phyloP scores from a whole-genome alignment of 768 basidiomycete species.

The Hygrophoropsis aurantiaca region DNA sequence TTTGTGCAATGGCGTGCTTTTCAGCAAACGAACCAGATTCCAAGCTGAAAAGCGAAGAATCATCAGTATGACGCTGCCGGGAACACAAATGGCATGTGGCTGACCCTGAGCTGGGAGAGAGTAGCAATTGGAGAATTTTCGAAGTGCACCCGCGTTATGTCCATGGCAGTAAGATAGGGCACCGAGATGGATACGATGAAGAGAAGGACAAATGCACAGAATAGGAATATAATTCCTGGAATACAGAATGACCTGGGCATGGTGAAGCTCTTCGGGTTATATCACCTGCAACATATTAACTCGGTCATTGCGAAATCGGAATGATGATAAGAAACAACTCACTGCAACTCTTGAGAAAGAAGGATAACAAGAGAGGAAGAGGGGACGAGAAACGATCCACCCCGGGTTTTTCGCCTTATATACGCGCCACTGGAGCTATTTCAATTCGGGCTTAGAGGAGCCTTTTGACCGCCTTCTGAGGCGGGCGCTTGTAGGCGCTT shows the following conservation, averaged over 20 bases:
- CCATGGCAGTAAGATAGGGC: slow-evolving; percentile 65
- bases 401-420: background rate
- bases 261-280: too few relatives aligned
- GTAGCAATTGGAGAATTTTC: slow-evolving; percentile 25
- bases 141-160: slow-evolving; percentile 62
- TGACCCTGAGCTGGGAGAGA: slow-evolving; percentile 53
- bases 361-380: background rate
- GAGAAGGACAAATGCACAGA: slow-evolving; percentile 62
- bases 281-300: too few relatives aligned
- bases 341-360: too few relatives aligned
- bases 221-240: slow-evolving; percentile 56
- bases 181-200: slow-evolving; percentile 71
- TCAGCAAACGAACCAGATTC: slow-evolving; percentile 57
- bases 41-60: slow-evolving; percentile 46
- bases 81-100: slow-evolving; percentile 23
- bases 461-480: background rate
- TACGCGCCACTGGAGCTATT: background rate
- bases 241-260: slow-evolving; percentile 59
- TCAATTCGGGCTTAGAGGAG: too few relatives aligned
- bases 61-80: background rate
- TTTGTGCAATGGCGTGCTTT: background rate
- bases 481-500: too few relatives aligned
- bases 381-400: background rate
- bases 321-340: too few relatives aligned
- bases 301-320: too few relatives aligned